Conservation (phyloP, 2,329 filamentous ascomycete genomes). For the Albophoma yamanashiensis region DNA sequence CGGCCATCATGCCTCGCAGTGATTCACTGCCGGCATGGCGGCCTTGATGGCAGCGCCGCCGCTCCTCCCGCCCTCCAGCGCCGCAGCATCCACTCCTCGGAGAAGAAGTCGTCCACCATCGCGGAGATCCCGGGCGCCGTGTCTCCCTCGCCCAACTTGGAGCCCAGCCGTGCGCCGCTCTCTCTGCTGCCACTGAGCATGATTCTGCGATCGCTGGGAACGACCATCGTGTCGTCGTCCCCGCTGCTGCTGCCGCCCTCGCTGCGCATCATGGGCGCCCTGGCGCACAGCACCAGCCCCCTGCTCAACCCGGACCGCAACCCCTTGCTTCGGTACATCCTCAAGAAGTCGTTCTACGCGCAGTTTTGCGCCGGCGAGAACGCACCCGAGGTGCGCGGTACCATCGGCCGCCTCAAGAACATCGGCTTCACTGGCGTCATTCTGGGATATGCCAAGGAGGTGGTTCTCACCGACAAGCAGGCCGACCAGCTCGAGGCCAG, state of each 20-base stretch:
- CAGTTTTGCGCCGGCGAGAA: constrained; percentile 87
- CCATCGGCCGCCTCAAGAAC: constrained; percentile 53
- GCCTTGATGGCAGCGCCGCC: not conserved
- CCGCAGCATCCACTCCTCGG: constrained; percentile 25
- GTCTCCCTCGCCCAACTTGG: constrained; percentile 14
- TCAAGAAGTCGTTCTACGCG: constrained; percentile 78
- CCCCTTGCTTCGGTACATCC: constrained; percentile 53
- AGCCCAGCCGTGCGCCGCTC: constrained; percentile 34
- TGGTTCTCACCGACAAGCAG: constrained; percentile 54
- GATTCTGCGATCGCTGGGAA: constrained; percentile 58
- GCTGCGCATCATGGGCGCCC: constrained; percentile 52
- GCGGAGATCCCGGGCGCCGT: constrained; percentile 17
- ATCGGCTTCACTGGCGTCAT: constrained; percentile 80
- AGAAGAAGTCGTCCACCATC: constrained; percentile 23
- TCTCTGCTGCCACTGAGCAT: constrained; percentile 56
- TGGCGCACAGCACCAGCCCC: constrained; percentile 58
- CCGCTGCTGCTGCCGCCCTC: constrained; percentile 59
- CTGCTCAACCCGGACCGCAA: constrained; percentile 69
- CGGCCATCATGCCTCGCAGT: constrained; percentile 7
- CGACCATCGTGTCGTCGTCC: constrained; percentile 61
- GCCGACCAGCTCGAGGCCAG: constrained; percentile 30
- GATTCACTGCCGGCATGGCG: constrained; percentile 3
- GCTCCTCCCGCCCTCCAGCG: constrained; percentile 1
- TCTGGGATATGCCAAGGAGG: constrained; percentile 73
- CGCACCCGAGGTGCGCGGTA: constrained; percentile 53